Percentiles rank a stretch among this genome's conserved stretches.
phyloP scores from a whole-genome alignment of 768 basidiomycete species.

The Kwoniella heveanensis region DNA sequence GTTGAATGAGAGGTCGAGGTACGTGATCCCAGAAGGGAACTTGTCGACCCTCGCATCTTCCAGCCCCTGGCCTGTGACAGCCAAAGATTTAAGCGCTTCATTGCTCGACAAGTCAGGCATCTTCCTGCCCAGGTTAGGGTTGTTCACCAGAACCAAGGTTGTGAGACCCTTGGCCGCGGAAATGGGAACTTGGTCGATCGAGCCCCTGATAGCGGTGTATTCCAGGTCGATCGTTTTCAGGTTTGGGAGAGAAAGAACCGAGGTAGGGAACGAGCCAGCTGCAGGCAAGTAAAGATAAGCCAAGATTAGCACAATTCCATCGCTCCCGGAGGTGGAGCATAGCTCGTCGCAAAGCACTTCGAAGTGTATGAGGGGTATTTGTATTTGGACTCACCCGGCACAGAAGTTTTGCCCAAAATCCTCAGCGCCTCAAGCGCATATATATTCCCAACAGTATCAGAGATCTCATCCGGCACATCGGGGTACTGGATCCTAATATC shows the following conservation, averaged over 20 bases:
- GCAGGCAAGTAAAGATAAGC: not conserved
- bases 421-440: constrained; percentile 46
- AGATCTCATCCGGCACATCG: constrained; percentile 45
- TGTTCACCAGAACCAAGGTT: constrained; percentile 50
- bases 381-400: constrained; percentile 46
- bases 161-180: constrained; percentile 25
- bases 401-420: constrained; percentile 48
- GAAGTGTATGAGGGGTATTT: too few species aligned
- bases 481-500: constrained; percentile 53
- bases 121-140: constrained; percentile 47
- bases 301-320: not conserved
- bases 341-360: too few species aligned
- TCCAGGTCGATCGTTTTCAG: constrained; percentile 51
- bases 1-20: constrained; percentile 56
- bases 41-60: constrained; percentile 31
- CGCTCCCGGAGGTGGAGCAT: too few species aligned
- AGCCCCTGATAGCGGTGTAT: constrained; percentile 49
- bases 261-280: constrained; percentile 51
- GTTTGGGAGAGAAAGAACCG: constrained; percentile 38
- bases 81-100: constrained; percentile 42
- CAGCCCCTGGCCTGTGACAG: constrained; percentile 52
- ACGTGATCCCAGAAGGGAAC: constrained; percentile 47
- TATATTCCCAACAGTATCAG: constrained; percentile 45
- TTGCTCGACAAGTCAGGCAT: constrained; percentile 44
- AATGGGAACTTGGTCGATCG: constrained; percentile 39